phyloP scores from a whole-genome alignment of 306 rosid species.

The Pterocarpus macrocarpus region DNA sequence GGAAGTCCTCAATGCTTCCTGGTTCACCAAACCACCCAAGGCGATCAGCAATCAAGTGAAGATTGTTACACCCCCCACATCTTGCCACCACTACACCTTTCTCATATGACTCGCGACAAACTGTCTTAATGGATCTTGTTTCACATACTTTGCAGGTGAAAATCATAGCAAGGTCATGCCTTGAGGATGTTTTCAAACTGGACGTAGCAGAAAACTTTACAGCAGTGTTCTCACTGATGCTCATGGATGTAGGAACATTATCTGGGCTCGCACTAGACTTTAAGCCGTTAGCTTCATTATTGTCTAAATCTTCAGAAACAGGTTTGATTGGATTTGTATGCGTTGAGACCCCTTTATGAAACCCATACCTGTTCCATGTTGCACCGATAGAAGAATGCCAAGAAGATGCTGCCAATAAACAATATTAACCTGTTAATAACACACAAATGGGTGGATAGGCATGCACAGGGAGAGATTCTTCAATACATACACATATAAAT shows the following conservation, averaged over 20 bases:
- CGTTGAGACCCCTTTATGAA: slow-evolving; percentile 49
- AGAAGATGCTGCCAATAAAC: slow-evolving; percentile 63
- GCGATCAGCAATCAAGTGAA: slow-evolving; percentile 84
- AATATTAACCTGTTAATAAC: slow-evolving; percentile 15
- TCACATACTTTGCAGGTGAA: slow-evolving; percentile 96
- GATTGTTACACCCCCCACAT: slow-evolving; percentile 82
- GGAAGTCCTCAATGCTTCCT: slow-evolving; percentile 74
- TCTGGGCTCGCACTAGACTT: slow-evolving; percentile 38
- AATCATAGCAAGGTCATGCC: slow-evolving; percentile 94
- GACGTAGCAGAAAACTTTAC: slow-evolving; percentile 60
- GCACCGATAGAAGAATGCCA: slow-evolving; percentile 54
- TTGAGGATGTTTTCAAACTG: slow-evolving; percentile 72
- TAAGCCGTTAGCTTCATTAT: slow-evolving; percentile 42
- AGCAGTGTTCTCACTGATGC: slow-evolving; percentile 35
- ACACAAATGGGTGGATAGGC: background rate
- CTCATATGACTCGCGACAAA: slow-evolving; percentile 82
- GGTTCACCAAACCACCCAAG: slow-evolving; percentile 94
- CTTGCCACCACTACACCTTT: slow-evolving; percentile 90
- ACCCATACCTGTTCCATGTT: slow-evolving; percentile 49
- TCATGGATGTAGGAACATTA: slow-evolving; percentile 43
- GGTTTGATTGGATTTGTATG: slow-evolving; percentile 52
- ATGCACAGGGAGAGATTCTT: slow-evolving; percentile 16
- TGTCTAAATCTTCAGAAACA: slow-evolving; percentile 52
- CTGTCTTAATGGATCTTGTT: slow-evolving; percentile 85
- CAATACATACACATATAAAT: background rate